phyloP scores from a whole-genome alignment of 2,329 filamentous ascomycete genomes.

The Coleophoma eucalyptorum region DNA sequence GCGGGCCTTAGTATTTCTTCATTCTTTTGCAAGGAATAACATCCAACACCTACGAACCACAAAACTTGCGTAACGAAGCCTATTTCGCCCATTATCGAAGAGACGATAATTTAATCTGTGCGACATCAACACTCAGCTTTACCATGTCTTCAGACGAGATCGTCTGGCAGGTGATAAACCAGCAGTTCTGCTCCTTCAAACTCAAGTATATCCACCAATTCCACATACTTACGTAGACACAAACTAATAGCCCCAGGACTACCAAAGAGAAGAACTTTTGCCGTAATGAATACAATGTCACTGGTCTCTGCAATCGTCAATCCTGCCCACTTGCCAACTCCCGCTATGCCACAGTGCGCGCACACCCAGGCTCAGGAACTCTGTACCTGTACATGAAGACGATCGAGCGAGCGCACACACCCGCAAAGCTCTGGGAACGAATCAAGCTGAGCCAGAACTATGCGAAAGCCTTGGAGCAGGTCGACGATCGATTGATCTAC shows the following conservation, averaged over 20 bases:
- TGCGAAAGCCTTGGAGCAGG: conserved; percentile 78
- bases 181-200: conserved; percentile 93
- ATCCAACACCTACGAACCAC: neutral
- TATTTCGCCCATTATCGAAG: too few species aligned
- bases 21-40: neutral
- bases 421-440: conserved; percentile 90
- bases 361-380: conserved; percentile 73
- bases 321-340: conserved; percentile 89
- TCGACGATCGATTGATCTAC: conserved; percentile 84
- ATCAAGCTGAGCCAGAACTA: conserved; percentile 91
- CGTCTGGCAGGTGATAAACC: conserved; percentile 95
- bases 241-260: conserved; percentile 49
- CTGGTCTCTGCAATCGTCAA: conserved; percentile 79
- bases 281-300: conserved; percentile 89
- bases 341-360: conserved; percentile 86
- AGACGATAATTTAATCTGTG: too few species aligned
- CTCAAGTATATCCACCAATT: conserved; percentile 61
- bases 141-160: conserved; percentile 91
- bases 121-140: neutral
- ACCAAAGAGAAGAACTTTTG: conserved; percentile 91
- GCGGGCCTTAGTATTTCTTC: too few species aligned
- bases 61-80: too few species aligned
- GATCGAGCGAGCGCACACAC: conserved; percentile 82
- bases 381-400: conserved; percentile 98
- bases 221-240: neutral